Base-by-base conservation (phyloP, 331 rosid species). In the Pyracantha coccinea region DNA sequence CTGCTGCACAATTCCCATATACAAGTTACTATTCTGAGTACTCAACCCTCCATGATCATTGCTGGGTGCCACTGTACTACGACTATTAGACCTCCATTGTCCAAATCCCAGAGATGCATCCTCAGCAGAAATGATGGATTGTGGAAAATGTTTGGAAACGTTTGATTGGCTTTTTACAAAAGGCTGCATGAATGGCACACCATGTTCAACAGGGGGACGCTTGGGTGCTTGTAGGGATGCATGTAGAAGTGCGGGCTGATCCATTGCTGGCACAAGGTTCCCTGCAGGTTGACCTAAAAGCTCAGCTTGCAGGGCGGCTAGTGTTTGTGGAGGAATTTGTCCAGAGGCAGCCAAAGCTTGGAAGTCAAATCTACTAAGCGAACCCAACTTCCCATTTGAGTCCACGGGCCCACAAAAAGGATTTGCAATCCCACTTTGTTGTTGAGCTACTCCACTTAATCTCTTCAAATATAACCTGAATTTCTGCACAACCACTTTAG, bases 261-360 rank as follows among this genome's bases (percentile, higher is more conserved):
- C 91, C 76, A 78, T 50, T 15, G 84, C 61, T 29, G 80, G 45
- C 35, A 74, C 62, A 47, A 77, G 66, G 85, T 78, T 82, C 64
- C 85, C 80, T 4, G 79, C 52, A 7, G 91, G 93, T 67, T 41
- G 82, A 72, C 96, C 96, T 32, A 89, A 80, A 81, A 91, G 86
- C 80, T 89, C 96, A 54, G 91, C 96, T 72, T 89, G 96, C 83
- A 86, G 72, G 59, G 76, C 86, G 6, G 97, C 90, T 20, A 89
- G 88, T 33, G 96, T 86, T 80, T 92, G 89, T 15, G 91, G 89
- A 52, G 97, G 83, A 75, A 88, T 86, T 78, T 86, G 92, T 35
- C 90, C 88, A 74, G 91, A 82, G 58, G 90, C 88, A 75, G 93
- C 90, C 84, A 89, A 68, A 24, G 96, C 79, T 75, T 85, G 89